Base-by-base conservation (phyloP, 192 early-diverging fungal species). In the Entomortierella parvispora region DNA sequence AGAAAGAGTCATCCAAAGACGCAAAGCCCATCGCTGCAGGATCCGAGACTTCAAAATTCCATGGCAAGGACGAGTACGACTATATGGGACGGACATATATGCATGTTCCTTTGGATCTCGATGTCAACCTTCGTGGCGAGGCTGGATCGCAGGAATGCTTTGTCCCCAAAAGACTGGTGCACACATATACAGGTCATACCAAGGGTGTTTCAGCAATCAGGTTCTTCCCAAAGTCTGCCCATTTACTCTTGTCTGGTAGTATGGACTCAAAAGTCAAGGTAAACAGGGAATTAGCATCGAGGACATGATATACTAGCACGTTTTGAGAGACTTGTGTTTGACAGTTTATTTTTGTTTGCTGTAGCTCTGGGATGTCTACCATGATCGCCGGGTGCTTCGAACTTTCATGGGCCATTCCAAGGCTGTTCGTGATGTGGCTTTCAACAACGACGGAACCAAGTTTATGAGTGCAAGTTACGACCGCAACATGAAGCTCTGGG, bases 231-330 rank as follows among this genome's bases (percentile, higher is more conserved):
- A 85, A 87, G 17, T 92, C 90, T 29, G 98, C 93, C 0, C 98
- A 99, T 69, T 68, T 99, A 68, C 74, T 99, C 32, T 68, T 99
- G 29, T 95, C 93, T 71, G 88, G 88, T 28, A 91, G 94, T 56
- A 96, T 99, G 96, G 98, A 99, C 78, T 84, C 89, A 40, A 93
- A 93, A 81, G 90, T 98, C 69, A 99, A 99, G 89, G 89, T 93
- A 83, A 29, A 48, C n/a, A n/a, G n/a, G n/a, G n/a, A n/a, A n/a
- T n/a, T n/a, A n/a, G n/a, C n/a, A n/a, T n/a, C n/a, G n/a, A n/a
- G n/a, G n/a, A n/a, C n/a, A n/a, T n/a, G n/a, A n/a, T n/a, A n/a
- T n/a, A n/a, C n/a, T n/a, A n/a, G n/a, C n/a, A n/a, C n/a, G n/a
- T n/a, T n/a, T n/a, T n/a, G n/a, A n/a, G n/a, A n/a, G n/a, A n/a